phyloP scores from a whole-genome alignment of 2,329 filamentous ascomycete species.

The Microcera coccophila region DNA sequence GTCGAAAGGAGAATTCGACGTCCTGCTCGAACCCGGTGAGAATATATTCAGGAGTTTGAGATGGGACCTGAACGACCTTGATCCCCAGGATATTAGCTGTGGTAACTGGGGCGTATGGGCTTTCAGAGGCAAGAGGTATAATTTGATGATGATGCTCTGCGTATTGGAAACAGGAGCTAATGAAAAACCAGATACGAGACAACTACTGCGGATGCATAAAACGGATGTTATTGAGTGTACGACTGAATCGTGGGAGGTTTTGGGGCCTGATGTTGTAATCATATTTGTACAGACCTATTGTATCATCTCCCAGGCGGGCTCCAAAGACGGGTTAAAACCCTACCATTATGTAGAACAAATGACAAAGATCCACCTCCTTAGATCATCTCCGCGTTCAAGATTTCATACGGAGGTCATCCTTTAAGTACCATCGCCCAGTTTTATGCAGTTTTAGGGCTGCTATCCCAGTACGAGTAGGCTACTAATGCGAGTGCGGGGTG shows the following conservation, averaged over 20 bases:
- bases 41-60: constrained; percentile 89
- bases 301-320: constrained; percentile 7
- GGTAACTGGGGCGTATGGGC: constrained; percentile 98
- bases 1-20: constrained; percentile 83
- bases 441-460: too few species aligned
- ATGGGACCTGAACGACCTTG: constrained; percentile 95
- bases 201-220: constrained; percentile 46
- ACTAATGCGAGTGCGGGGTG: constrained; percentile 16
- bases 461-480: too few species aligned
- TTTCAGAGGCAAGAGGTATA: constrained; percentile 91
- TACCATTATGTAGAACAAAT: constrained; percentile 7
- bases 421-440: too few species aligned
- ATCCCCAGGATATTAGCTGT: constrained; percentile 88
- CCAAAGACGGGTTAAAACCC: background rate
- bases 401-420: too few species aligned
- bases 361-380: constrained; percentile 9
- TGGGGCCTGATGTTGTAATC: constrained; percentile 5
- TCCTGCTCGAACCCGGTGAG: constrained; percentile 87
- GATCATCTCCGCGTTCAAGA: background rate
- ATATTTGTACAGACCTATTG: constrained; percentile 17
- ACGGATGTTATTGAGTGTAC: background rate
- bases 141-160: constrained; percentile 32
- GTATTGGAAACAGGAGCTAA: constrained; percentile 1
- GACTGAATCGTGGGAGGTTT: background rate
- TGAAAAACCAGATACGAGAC: constrained; percentile 55